Evolutionary conservation across 108 stramenopile genomes (phyloP).

Genomic region (Chaetoceros tenuissimus): DNA sequence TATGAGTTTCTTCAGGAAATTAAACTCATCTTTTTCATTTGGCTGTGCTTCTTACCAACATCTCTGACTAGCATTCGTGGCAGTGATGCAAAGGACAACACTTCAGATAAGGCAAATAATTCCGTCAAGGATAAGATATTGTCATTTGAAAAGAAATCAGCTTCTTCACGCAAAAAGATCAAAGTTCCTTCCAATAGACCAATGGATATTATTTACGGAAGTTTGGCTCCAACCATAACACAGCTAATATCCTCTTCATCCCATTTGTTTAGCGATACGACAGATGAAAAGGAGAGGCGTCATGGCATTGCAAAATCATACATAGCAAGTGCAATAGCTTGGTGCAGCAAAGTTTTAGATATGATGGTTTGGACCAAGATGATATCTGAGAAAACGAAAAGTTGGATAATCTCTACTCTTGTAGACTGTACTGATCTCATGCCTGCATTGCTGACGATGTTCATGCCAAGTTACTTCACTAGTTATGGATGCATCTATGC

Average conservation of each 20-base stretch:
- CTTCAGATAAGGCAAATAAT: constrained; percentile 4
- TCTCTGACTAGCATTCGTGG: constrained; percentile 17
- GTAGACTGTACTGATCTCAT: constrained; percentile 46
- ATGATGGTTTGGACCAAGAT: constrained; percentile 39
- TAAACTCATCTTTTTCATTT: constrained; percentile 60
- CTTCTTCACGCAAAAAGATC: no score
- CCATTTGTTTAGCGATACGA: no score
- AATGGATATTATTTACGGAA: constrained; percentile 22
- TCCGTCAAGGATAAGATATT: background rate
- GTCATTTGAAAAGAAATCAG: no score
- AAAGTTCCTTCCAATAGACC: constrained; percentile 8
- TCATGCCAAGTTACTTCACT: constrained; percentile 75
- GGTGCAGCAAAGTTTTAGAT: constrained; percentile 24
- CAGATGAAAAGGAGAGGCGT: constrained; percentile 1
- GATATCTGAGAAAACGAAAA: constrained; percentile 38
- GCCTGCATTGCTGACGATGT: constrained; percentile 58
- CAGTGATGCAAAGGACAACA: constrained; percentile 2
- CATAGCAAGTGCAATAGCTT: constrained; percentile 2
- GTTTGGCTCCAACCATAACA: constrained; percentile 15
- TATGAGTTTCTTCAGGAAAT: constrained; percentile 32
- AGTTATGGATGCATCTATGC: constrained; percentile 69
- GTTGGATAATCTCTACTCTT: constrained; percentile 38
- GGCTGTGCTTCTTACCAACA: constrained; percentile 59
- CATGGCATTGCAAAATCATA: constrained; percentile 1
- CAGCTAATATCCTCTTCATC: constrained; percentile 23